Percentiles rank a stretch among this genome's conserved stretches.
Evolutionary conservation across 148 eudicot species (phyloP).

Genomic region (Diospyros lotus): DNA sequence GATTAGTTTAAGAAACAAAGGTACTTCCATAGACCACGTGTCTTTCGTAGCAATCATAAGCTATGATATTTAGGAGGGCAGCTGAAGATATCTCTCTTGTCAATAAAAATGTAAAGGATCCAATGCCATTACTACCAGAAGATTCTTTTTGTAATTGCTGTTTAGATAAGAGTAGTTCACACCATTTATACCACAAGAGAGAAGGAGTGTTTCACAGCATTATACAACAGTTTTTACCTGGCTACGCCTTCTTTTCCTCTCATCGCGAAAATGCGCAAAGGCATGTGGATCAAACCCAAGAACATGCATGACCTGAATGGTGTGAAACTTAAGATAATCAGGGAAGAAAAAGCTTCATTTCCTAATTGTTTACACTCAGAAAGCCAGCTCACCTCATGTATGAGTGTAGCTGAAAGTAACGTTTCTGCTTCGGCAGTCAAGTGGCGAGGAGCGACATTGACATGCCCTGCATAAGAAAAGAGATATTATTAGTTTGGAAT

Average conservation of each 20-base stretch:
- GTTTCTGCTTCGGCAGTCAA: constrained; percentile 98
- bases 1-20: too few species aligned
- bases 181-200: too few species aligned
- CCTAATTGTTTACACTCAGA: background rate
- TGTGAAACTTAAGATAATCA: constrained; percentile 1
- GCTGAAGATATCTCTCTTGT: too few species aligned
- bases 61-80: too few species aligned
- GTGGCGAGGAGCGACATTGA: constrained; percentile 98
- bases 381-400: constrained; percentile 73
- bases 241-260: constrained; percentile 81
- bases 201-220: background rate
- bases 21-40: too few species aligned
- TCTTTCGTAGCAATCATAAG: too few species aligned
- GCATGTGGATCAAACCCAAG: constrained; percentile 99
- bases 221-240: constrained; percentile 43
- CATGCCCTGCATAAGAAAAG: constrained; percentile 62
- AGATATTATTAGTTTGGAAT: constrained; percentile 5
- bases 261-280: constrained; percentile 96
- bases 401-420: constrained; percentile 87
- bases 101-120: background rate
- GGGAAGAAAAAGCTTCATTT: constrained; percentile 1
- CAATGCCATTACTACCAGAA: background rate
- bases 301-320: constrained; percentile 84
- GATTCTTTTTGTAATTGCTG: background rate
- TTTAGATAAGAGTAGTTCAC: too few species aligned